Evolutionary conservation across 345 rosid genomes (phyloP), one percentile per base, ranked within the genome.

Genomic region (Brassica carinata): DNA sequence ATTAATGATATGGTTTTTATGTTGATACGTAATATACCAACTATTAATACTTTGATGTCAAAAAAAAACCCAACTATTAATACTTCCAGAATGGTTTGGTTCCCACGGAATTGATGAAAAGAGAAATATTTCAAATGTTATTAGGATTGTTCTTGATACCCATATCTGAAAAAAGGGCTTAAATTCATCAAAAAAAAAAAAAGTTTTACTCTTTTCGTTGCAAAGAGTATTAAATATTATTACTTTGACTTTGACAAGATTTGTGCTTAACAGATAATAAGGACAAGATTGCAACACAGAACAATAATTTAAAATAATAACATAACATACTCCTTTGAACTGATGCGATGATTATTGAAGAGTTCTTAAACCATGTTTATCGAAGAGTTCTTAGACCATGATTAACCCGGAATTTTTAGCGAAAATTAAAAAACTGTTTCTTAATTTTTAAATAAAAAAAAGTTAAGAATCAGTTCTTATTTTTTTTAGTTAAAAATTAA

Each of bases 251-350:
- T 43, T 51, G 69, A 77, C 69, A 69, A 51, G 70, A 69, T 18
- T 17, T 18, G 71, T 77, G 75, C 34, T 30, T 18, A 70, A 77
- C 80, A 77, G 80, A 70, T 18, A 45, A 62, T 62, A 62, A 77
- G 51, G 70, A 77, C 80, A 77, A 77, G 63, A 29, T 13, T 8
- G 33, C 27, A 61, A 45, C 36, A 13, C 70, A 61, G 53, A 69
- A 43, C 38, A 69, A 69, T 69, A 30, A 70, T 69, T 27, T 38
- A 26, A 64, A 19, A 45, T 45, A 48, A 31, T 14, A 63, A 9
- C 29, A 17, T 13, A 10, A 48, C 31, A 59, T 61, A 26, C 66
- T 23, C 66, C 67, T 11, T 11, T 5, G 6, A 63, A 26, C 23
- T 19, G 23, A 19, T 19, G 23, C 23, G 23, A 19, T 19, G 23